Conservation (phyloP, 2,329 filamentous ascomycete species). For the Sclerotinia sclerotiorum region DNA sequence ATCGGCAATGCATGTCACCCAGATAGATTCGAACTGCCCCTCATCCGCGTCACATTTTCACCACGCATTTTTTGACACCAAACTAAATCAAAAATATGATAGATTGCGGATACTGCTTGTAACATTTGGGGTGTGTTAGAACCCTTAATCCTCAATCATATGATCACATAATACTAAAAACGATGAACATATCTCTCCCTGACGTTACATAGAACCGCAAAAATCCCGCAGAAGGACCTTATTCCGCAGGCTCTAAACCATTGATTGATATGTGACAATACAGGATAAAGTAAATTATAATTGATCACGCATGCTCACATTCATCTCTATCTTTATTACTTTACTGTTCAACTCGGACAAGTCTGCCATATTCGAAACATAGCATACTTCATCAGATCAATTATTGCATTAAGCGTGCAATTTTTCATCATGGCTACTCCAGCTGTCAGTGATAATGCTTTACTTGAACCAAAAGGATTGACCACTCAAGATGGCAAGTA, state of each 20-base stretch:
- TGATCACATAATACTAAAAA: too few species aligned
- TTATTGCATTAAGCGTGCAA: not conserved
- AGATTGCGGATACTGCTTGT: too few species aligned
- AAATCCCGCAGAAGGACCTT: too few species aligned
- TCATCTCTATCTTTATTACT: not conserved
- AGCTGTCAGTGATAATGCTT: not conserved
- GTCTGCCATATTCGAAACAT: not conserved
- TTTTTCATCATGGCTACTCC: not conserved
- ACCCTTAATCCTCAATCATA: not conserved
- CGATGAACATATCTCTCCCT: not conserved
- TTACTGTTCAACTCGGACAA: not conserved
- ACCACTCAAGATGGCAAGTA: not conserved
- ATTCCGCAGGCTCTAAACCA: too few species aligned
- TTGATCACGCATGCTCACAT: not conserved
- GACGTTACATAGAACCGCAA: not conserved
- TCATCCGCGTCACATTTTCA: not conserved
- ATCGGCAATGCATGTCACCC: not conserved
- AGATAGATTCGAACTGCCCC: not conserved
- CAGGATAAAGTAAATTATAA: not conserved
- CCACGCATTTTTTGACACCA: too few species aligned
- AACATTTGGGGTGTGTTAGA: too few species aligned
- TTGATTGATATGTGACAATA: not conserved
- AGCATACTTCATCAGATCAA: not conserved
- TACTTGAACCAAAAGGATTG: not conserved
- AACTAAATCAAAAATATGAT: too few species aligned